Conservation (phyloP, 371 early-diverging fungal genomes). For the Apophysomyces elegans region DNA sequence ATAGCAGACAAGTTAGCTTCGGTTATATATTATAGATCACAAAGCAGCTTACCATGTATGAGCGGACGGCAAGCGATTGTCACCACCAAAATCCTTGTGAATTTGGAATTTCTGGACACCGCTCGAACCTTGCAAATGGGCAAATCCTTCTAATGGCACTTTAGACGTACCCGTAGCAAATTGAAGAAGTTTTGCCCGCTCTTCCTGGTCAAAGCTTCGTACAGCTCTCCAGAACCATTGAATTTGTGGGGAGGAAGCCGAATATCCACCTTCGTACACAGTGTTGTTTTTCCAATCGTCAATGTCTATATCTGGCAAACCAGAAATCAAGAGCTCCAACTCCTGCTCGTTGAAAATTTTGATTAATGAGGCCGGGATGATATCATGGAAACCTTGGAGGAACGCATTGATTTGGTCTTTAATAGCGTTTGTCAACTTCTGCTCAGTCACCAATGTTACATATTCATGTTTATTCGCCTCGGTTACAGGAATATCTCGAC, state of each 20-base stretch:
- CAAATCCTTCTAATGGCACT: constrained; percentile 97
- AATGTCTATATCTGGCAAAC: constrained; percentile 97
- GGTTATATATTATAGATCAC: background rate
- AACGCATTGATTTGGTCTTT: constrained; percentile 94
- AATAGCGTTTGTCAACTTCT: constrained; percentile 87
- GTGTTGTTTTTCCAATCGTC: constrained; percentile 99
- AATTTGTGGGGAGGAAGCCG: constrained; percentile 84
- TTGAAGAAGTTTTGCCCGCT: constrained; percentile 96
- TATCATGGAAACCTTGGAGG: constrained; percentile 95
- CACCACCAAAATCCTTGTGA: constrained; percentile 93
- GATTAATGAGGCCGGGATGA: constrained; percentile 90
- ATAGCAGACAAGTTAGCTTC: constrained; percentile 22
- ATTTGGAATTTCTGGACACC: constrained; percentile 99
- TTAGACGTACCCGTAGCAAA: constrained; percentile 99
- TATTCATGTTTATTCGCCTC: constrained; percentile 98
- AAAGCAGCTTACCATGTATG: constrained; percentile 90
- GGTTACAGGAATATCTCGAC: constrained; percentile 91
- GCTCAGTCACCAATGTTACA: constrained; percentile 90
- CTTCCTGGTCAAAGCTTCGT: constrained; percentile 96
- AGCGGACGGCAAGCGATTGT: constrained; percentile 91
- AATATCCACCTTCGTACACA: constrained; percentile 93
- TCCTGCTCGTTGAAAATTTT: constrained; percentile 99
- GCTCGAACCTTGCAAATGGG: constrained; percentile 90
- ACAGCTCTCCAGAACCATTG: constrained; percentile 99
- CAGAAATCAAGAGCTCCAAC: constrained; percentile 97